phyloP scores from a whole-genome alignment of 768 basidiomycete species.

The Rhizopogon sp. region DNA sequence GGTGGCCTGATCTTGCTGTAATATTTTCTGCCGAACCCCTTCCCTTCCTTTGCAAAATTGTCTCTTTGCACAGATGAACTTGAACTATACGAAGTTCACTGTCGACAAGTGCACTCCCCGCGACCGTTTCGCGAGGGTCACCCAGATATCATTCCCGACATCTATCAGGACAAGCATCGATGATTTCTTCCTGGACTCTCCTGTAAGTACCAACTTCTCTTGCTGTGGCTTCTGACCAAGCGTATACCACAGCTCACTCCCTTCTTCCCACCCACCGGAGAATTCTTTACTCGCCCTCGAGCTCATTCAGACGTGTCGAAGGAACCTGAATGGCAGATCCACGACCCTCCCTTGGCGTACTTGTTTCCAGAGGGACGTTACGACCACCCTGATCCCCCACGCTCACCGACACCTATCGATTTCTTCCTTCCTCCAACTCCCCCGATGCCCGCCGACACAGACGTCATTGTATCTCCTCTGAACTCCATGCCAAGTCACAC shows the following conservation, averaged over 20 bases:
- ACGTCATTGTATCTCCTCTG: background rate
- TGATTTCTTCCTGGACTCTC: slow-evolving; percentile 23
- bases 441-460: background rate
- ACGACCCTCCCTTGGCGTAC: background rate
- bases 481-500: background rate
- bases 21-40: background rate
- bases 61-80: slow-evolving; percentile 19
- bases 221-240: background rate
- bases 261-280: slow-evolving; percentile 17
- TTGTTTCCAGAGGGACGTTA: background rate
- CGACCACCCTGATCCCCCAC: background rate
- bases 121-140: slow-evolving; percentile 15
- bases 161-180: slow-evolving; percentile 27
- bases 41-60: background rate
- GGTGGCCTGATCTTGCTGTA: background rate
- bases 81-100: slow-evolving; percentile 25
- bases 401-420: background rate
- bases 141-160: slow-evolving; percentile 29
- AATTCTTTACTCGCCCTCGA: slow-evolving; percentile 5
- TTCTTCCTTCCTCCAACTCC: background rate
- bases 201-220: slow-evolving; percentile 12
- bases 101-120: slow-evolving; percentile 27
- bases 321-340: background rate
- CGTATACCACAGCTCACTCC: slow-evolving; percentile 13
- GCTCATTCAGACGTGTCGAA: slow-evolving; percentile 9